Evolutionary conservation across 2,329 filamentous ascomycete species (phyloP).

Genomic region (Fusarium staphyleae): DNA sequence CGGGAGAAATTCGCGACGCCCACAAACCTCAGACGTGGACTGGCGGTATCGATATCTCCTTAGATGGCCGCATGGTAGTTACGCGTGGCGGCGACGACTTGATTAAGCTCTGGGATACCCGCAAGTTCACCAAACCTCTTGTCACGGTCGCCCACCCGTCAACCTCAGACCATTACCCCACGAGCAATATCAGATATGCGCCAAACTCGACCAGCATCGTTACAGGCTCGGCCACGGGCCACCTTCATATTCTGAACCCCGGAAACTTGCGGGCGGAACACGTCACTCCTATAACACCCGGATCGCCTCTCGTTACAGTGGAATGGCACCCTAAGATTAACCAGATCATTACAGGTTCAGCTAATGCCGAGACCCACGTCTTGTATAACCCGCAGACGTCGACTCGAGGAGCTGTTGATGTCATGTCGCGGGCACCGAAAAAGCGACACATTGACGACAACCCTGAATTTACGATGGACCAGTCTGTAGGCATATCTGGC

Average conservation of each 20-base stretch:
- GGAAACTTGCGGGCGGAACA: constrained; percentile 87
- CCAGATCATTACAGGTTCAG: constrained; percentile 93
- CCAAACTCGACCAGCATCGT: constrained; percentile 85
- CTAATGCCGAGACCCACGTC: constrained; percentile 87
- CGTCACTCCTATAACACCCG: constrained; percentile 87
- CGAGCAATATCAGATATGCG: constrained; percentile 88
- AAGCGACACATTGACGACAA: constrained; percentile 96
- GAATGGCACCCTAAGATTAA: constrained; percentile 95
- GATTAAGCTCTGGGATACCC: constrained; percentile 96
- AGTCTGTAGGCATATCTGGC: constrained; percentile 79
- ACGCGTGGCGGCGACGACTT: constrained; percentile 89
- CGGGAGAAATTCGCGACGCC: constrained; percentile 83
- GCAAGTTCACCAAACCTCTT: constrained; percentile 92
- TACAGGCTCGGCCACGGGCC: constrained; percentile 84
- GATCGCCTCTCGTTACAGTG: constrained; percentile 81
- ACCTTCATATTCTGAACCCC: constrained; percentile 92
- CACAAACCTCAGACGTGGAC: constrained; percentile 89
- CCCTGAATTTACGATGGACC: constrained; percentile 83
- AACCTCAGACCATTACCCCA: constrained; percentile 82
- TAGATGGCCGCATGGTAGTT: constrained; percentile 88
- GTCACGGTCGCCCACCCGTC: constrained; percentile 80
- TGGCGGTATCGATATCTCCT: constrained; percentile 86
- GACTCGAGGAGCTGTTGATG: constrained; percentile 78
- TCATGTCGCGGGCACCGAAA: constrained; percentile 94
- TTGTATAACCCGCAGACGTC: constrained; percentile 91